phyloP scores from a whole-genome alignment of 2,329 filamentous ascomycete species.

The Metarhizium brunneum region DNA sequence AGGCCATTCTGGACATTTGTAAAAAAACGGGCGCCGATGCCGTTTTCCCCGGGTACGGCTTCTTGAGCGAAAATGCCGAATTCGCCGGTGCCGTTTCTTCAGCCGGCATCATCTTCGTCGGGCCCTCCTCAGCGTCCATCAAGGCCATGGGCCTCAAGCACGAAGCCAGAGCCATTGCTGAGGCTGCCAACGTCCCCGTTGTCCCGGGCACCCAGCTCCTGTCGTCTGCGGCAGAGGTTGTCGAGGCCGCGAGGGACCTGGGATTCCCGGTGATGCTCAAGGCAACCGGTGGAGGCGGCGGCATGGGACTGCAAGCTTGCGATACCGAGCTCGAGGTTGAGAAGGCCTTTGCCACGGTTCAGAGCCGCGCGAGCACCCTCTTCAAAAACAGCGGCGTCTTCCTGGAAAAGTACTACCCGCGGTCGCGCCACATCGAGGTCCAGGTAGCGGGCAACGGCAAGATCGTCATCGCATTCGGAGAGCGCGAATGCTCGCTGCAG shows the following conservation, averaged over 20 bases:
- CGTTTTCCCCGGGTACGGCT: constrained; percentile 31
- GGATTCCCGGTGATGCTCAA: constrained; percentile 45
- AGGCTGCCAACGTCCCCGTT: constrained; percentile 31
- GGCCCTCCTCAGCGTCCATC: constrained; percentile 42
- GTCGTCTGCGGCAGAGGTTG: constrained; percentile 37
- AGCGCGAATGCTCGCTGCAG: constrained; percentile 60
- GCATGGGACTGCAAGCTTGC: constrained; percentile 54
- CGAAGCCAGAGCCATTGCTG: constrained; percentile 42
- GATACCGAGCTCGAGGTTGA: constrained; percentile 38
- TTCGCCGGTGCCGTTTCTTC: constrained; percentile 43
- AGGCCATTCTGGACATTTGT: constrained; percentile 19
- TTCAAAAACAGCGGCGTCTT: constrained; percentile 56
- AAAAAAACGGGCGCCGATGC: constrained; percentile 38
- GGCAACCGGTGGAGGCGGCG: constrained; percentile 52
- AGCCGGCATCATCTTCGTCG: constrained; percentile 46
- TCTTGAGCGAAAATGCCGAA: constrained; percentile 22
- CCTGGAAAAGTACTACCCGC: constrained; percentile 52
- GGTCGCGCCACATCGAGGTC: constrained; percentile 57
- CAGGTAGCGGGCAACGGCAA: constrained; percentile 56
- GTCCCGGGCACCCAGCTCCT: constrained; percentile 26
- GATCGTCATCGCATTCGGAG: constrained; percentile 46
- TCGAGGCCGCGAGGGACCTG: constrained; percentile 28
- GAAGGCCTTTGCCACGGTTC: constrained; percentile 43
- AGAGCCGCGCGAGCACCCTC: constrained; percentile 43
- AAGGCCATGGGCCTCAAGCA: constrained; percentile 42